Base-by-base conservation (phyloP, 345 rosid genomes). In the Dovyalis caffra region DNA sequence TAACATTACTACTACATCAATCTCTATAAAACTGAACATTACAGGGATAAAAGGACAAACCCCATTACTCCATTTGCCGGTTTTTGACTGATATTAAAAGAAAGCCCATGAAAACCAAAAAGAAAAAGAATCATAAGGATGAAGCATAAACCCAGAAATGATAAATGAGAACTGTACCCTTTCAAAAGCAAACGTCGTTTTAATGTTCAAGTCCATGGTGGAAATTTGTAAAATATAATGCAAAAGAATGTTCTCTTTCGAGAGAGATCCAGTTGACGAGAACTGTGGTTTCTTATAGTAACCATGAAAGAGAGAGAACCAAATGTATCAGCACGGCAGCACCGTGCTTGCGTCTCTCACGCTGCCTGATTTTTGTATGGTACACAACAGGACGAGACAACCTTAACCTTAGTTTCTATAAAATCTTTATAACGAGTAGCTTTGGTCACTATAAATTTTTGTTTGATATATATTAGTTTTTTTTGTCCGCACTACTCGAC, bases 141-240 rank as follows among this genome's bases (percentile, higher is more conserved):
- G 61, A 56, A 9, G n/a, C 28, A 56, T 56, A 25, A 23, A 18
- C 3, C 35, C 20, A 15, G 4, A 38, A n/a, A 25, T 14, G 5
- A 35, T 64, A 18, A 33, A 65, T 32, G 21, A n/a, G 23, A 78
- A 37, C 26, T 38, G 47, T 58, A 79, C 72, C 82, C 5, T 28
- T 63, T 65, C 34, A 32, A 32, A 71, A 37, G 3, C 16, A 15
- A 31, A 60, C 45, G 20, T 51, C 18, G 64, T n/a, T 9, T 40
- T 15, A 8, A 21, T 38, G 37, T 40, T 5, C 29, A 38, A 62
- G 67, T 38, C 68, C 58, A 14, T 1, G 7, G n/a, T 33, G 6
- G 75, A 71, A 20, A n/a, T 47, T 33, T 23, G 20, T n/a, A 31
- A 68, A 28, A 32, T 8, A 15, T 21, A 35, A 1, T 5, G 9